These are phyloP conservation scores for Coniferiporia weirii DNA, from an alignment of 1,284 basidiomycete species.

Conservation along the genomic window DNA sequence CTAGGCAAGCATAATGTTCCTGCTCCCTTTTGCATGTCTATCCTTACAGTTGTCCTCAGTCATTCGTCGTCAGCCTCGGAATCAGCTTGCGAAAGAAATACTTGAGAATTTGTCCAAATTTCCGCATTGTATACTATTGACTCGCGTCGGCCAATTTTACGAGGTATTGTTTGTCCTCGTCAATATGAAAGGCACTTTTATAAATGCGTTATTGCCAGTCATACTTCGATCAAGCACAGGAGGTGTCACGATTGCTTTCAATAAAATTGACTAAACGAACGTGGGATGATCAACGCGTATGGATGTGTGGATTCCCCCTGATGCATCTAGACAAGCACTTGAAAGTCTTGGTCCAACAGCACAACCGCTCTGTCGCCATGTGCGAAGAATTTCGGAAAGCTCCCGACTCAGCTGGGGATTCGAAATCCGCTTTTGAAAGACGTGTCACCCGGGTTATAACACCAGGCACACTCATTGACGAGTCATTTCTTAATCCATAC, in stretches of 20 bases:
- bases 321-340: conserved; percentile 81
- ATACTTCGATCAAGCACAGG: conserved; percentile 86
- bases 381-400: conserved; percentile 81
- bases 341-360: conserved; percentile 77
- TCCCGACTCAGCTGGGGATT: conserved; percentile 26
- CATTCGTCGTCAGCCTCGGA: conserved; percentile 34
- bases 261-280: conserved; percentile 76
- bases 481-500: conserved; percentile 76
- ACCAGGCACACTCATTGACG: conserved; percentile 89
- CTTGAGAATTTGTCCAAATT: conserved; percentile 69
- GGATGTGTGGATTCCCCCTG: conserved; percentile 91
- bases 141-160: conserved; percentile 91
- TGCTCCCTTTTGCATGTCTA: not conserved
- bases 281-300: conserved; percentile 63
- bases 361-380: conserved; percentile 81
- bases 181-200: not conserved
- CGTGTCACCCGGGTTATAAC: conserved; percentile 84
- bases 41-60: not conserved
- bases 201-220: conserved; percentile 48
- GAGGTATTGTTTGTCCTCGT: conserved; percentile 51
- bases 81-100: conserved; percentile 63
- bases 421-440: conserved; percentile 59
- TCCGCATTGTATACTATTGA: conserved; percentile 85
- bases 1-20: not conserved
- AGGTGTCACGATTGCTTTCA: conserved; percentile 70